Conservation (phyloP, 352 stramenopile species). For the Pythium volutum region DNA sequence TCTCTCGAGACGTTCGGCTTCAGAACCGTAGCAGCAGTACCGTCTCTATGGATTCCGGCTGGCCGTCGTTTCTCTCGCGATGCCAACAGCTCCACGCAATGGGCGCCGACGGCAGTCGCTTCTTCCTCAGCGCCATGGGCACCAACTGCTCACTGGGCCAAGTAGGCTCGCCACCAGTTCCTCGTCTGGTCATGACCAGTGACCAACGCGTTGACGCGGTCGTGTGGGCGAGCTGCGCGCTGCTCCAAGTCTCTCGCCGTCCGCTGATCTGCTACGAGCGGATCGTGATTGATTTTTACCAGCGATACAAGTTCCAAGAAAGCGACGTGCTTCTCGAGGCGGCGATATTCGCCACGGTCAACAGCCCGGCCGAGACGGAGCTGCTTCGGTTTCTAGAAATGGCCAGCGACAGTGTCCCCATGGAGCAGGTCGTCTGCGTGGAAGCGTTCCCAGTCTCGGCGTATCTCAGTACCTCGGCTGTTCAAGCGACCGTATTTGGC, state of each 20-base stretch:
- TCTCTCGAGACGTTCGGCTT: background rate
- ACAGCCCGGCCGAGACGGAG: constrained; percentile 26
- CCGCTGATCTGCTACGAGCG: constrained; percentile 40
- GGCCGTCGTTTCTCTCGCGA: constrained; percentile 36
- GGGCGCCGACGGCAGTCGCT: constrained; percentile 10
- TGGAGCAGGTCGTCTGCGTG: constrained; percentile 15
- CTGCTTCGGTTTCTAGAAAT: constrained; percentile 24
- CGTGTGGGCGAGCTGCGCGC: constrained; percentile 44
- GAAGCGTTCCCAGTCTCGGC: constrained; percentile 7
- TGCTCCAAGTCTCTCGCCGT: constrained; percentile 35
- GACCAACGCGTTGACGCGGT: constrained; percentile 44
- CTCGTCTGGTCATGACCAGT: constrained; percentile 31
- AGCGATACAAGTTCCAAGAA: constrained; percentile 33
- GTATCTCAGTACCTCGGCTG: too few relatives aligned
- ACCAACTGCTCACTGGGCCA: constrained; percentile 28
- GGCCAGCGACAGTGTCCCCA: constrained; percentile 25
- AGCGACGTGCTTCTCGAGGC: constrained; percentile 11
- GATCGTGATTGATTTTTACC: constrained; percentile 39
- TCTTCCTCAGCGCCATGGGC: constrained; percentile 34
- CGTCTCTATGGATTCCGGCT: constrained; percentile 26
- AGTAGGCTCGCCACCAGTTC: background rate
- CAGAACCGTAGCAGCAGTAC: background rate
- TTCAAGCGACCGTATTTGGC: constrained; percentile 31
- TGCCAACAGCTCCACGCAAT: constrained; percentile 26
- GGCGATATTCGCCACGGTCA: background rate